These are phyloP conservation scores for Leccinum fallax DNA, from an alignment of 1,284 basidiomycete genomes.

Conservation along the genomic window DNA sequence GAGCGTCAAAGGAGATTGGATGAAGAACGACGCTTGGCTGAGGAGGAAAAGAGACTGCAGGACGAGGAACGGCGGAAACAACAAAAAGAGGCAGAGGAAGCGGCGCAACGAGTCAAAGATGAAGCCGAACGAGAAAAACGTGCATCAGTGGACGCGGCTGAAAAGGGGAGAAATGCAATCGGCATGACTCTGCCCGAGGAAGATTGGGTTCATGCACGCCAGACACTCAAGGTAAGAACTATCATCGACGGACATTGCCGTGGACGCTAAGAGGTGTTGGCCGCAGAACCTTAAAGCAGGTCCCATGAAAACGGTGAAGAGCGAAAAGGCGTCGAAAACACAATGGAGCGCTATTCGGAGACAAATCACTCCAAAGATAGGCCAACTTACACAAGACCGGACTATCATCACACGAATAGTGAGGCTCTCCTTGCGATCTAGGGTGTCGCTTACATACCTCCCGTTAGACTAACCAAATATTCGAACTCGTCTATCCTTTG, in stretches of 20 bases:
- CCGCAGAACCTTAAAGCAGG: conserved; percentile 69
- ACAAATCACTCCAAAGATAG: conserved; percentile 88
- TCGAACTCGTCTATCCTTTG: conserved; percentile 48
- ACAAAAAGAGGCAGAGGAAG: conserved; percentile 41
- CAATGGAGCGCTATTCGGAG: conserved; percentile 71
- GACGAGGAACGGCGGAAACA: conserved; percentile 42
- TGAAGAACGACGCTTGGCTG: conserved; percentile 40
- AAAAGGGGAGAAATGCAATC: conserved; percentile 38
- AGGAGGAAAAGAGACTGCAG: conserved; percentile 33
- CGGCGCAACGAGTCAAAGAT: conserved; percentile 37
- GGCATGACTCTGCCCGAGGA: conserved; percentile 57
- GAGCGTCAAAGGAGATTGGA: conserved; percentile 44
- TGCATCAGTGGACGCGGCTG: conserved; percentile 36
- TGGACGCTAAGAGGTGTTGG: conserved; percentile 25
- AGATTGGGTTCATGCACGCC: conserved; percentile 71
- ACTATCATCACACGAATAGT: conserved; percentile 74
- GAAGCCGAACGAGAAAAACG: conserved; percentile 35
- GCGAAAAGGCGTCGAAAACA: conserved; percentile 54
- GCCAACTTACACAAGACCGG: conserved; percentile 86
- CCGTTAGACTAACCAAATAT: conserved; percentile 67
- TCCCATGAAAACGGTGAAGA: conserved; percentile 77
- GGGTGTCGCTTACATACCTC: conserved; percentile 8
- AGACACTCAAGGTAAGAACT: conserved; percentile 57
- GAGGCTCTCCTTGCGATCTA: conserved; percentile 35
- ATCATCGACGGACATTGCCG: conserved; percentile 17